Evolutionary conservation across 495 filamentous ascomycete genomes (phyloP), one percentile per base, ranked within the genome.

Genomic region (Trichoderma gamsii): DNA sequence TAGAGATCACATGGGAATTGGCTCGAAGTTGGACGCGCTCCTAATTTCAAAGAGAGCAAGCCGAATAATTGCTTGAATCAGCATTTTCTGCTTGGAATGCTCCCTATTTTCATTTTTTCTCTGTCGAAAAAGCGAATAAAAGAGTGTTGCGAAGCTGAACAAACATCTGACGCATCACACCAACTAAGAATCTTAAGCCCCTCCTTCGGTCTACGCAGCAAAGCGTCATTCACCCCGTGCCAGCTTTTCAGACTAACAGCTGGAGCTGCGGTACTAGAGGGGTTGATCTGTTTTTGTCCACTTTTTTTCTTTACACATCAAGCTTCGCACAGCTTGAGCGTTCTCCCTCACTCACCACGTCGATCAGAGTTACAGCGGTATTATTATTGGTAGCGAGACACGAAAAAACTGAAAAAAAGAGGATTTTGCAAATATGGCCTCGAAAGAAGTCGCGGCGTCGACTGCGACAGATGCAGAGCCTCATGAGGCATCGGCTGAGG

Each of bases 381-480:
- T 32, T 3, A 15, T 32, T 32, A 27, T 32, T 32, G 56, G 1
- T n/a, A 9, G 23, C 56, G 9, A 61, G 27, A 32, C 23, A 25
- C 32, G 3, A 29, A 9, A 12, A 27, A 25, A 29, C 29, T 29
- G 29, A 29, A 52, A 9, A 9, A 21, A 52, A n/a, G 49, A 52
- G 21, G 49, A 9, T 25, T 11, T 25, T 15, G 23, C 56, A 61
- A 25, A 11, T 4, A 61, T 61, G 56, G 56, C 56, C 6, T 61
- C 56, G 56, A 18, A 61, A 32, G 56, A 61, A 61, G 56, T 25
- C 21, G 41, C 66, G 59, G 70, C 49, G 61, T 35, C 44, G 49
- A 67, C 69, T 23, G 66, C 67, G 29, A 63, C 72, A 44, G 74
- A 21, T 68, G 44, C 72, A 72, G 71, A 73, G 69, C 69, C 68